Base-by-base conservation (phyloP, 371 early-diverging fungal species). In the Mucor velutinosus region DNA sequence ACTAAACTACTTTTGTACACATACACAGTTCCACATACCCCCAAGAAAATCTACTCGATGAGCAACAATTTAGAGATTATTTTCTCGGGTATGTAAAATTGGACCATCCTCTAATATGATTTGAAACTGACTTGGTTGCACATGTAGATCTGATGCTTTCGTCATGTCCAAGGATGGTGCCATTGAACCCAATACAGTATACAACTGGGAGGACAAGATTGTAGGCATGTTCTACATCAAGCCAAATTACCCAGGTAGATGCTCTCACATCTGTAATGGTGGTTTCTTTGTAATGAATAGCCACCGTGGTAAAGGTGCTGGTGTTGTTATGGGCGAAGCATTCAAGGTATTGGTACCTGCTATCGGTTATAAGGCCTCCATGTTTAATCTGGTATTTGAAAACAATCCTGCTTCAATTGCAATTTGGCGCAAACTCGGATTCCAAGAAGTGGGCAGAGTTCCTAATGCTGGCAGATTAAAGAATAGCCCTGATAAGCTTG, bases 341-440 rank as follows among this genome's bases (percentile, higher is more conserved):
- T 94, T 89, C 65, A 64, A 89, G 27, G 61, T 71, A 15, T 32
- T 91, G 1, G 92, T 87, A 0, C 91, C 93, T 23, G 62, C 80
- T 21, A 78, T 92, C 32, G 93, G 93, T 5, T 94, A 92, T 76
- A 79, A 84, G 43, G 91, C 92, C 4, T 87, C 89, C 30, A 82
- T 94, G 74, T 94, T 94, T 77, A 94, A 94, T 66, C 82, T 94
- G 5, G 94, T 94, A 17, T 94, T 92, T 81, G 87, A 71, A 3
- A 87, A 81, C 56, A 92, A 94, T 67, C 78, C 73, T 21, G 87
- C 89, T 14, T 89, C 90, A 2, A 83, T 92, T 59, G 68, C 76
- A 17, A 80, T 92, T 33, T 92, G 92, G 92, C 75, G 76, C 37
- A 71, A 73, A n/a, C 76, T 89, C 11, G 92, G 91, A 3, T 93